Percentiles rank a stretch among this genome's conserved stretches.
Conservation (phyloP, 225 moss, liverwort and hornwort genomes). For the Marchantia paleacea region DNA sequence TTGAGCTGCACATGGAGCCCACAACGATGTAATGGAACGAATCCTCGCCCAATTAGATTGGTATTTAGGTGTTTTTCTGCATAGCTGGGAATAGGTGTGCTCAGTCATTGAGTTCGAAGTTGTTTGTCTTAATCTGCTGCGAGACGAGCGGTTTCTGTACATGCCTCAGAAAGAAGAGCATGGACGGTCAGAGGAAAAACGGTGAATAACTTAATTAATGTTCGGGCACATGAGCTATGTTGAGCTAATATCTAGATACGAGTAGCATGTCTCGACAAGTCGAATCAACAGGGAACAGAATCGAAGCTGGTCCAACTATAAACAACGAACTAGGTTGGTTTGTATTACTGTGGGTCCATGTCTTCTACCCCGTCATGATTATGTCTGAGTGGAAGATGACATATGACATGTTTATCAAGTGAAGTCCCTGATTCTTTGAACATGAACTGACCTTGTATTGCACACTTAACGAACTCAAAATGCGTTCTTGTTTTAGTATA, state of each 20-base stretch:
- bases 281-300: background rate
- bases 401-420: too few species aligned
- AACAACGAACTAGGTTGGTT: too few species aligned
- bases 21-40: background rate
- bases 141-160: background rate
- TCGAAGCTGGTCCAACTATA: background rate
- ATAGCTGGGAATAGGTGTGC: background rate
- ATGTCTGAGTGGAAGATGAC: too few species aligned
- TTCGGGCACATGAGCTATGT: background rate
- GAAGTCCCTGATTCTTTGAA: too few species aligned
- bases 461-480: too few species aligned
- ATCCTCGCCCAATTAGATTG: background rate
- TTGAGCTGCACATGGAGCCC: background rate
- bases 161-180: background rate
- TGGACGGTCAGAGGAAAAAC: background rate
- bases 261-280: background rate
- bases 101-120: background rate
- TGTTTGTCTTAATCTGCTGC: background rate
- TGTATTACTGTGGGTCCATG: too few species aligned
- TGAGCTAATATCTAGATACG: background rate
- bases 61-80: background rate
- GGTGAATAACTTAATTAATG: background rate
- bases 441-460: too few species aligned
- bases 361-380: too few species aligned
- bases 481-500: too few species aligned